A percentile compares a stretch with the other conserved stretches of the same genome.
These are phyloP conservation scores for Rosa chinensis DNA, from an alignment of 306 rosid species.

Conservation along the genomic window DNA sequence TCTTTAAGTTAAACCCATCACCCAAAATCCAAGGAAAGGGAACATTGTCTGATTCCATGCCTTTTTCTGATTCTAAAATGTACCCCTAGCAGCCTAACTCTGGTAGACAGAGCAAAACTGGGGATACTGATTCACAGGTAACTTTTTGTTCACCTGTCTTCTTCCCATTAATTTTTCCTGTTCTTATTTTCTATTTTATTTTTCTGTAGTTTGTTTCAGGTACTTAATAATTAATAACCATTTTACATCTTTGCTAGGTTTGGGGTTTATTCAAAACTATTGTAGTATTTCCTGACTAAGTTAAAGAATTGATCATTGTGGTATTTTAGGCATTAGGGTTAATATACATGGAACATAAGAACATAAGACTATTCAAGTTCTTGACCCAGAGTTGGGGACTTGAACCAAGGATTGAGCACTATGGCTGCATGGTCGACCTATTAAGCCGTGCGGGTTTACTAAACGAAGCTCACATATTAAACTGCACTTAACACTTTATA, in stretches of 20 bases:
- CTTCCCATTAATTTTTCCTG: too few relatives aligned
- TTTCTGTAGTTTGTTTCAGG: too few relatives aligned
- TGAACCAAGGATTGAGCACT: conserved; percentile 67
- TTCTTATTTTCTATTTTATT: too few relatives aligned
- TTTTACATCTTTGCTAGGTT: not conserved
- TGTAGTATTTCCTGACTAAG: too few relatives aligned
- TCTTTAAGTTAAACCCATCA: not conserved
- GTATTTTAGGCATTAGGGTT: not conserved
- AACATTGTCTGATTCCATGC: not conserved
- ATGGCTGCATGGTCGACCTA: conserved; percentile 88
- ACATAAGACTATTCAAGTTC: conserved; percentile 37
- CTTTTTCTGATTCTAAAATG: not conserved
- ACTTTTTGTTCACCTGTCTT: too few relatives aligned
- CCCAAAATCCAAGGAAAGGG: not conserved
- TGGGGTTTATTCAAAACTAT: not conserved
- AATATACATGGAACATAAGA: not conserved
- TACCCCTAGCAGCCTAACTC: not conserved
- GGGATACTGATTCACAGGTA: too few relatives aligned
- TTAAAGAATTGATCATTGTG: not conserved
- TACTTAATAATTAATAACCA: too few relatives aligned
- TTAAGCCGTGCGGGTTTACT: conserved; percentile 80
- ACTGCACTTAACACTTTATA: not conserved
- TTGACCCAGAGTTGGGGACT: conserved; percentile 58
- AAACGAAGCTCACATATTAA: conserved; percentile 47
- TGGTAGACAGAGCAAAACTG: too few relatives aligned